Percentiles rank a stretch among this genome's conserved stretches.
Conservation (phyloP, 495 filamentous ascomycete species). For the Neurospora sp. region DNA sequence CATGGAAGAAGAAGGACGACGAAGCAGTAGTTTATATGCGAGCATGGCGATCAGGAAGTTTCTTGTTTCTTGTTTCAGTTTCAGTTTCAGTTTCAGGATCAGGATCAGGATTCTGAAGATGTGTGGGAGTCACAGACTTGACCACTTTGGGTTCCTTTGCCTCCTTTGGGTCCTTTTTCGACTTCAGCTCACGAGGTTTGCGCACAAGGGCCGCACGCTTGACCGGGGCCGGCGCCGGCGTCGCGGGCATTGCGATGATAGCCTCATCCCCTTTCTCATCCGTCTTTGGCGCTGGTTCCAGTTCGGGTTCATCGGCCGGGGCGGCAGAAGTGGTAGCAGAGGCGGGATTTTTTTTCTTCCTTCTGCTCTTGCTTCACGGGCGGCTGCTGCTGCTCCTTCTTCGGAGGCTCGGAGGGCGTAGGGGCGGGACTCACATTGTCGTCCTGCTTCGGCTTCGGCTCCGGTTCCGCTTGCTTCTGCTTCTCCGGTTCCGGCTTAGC, state of each 20-base stretch:
- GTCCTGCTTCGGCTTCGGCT: slow-evolving; percentile 12
- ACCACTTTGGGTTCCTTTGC: background rate
- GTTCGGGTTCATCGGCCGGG: background rate
- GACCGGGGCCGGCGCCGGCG: slow-evolving; percentile 15
- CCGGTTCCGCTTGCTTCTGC: slow-evolving; percentile 18
- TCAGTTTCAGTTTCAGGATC: background rate
- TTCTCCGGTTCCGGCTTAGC: slow-evolving; percentile 13
- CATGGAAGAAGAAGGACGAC: slow-evolving; percentile 16
- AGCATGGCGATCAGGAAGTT: background rate
- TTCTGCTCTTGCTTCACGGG: slow-evolving; percentile 15
- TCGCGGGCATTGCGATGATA: slow-evolving; percentile 14
- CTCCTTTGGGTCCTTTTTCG: slow-evolving; percentile 7
- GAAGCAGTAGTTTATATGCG: slow-evolving; percentile 16
- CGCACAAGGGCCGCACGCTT: slow-evolving; percentile 11
- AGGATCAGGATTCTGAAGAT: slow-evolving; percentile 19
- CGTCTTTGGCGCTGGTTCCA: slow-evolving; percentile 14
- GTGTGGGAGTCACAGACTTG: slow-evolving; percentile 22
- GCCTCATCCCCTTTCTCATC: background rate
- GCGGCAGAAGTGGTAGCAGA: slow-evolving; percentile 1
- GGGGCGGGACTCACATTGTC: background rate
- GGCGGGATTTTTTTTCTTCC: slow-evolving; percentile 19
- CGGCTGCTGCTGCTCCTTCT: slow-evolving; percentile 2
- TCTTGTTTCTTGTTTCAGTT: slow-evolving; percentile 4
- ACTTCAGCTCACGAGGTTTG: slow-evolving; percentile 5
- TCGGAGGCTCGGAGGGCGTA: background rate